These are phyloP conservation scores for Lepidium sativum DNA, from an alignment of 345 rosid genomes.

Conservation along the genomic window DNA sequence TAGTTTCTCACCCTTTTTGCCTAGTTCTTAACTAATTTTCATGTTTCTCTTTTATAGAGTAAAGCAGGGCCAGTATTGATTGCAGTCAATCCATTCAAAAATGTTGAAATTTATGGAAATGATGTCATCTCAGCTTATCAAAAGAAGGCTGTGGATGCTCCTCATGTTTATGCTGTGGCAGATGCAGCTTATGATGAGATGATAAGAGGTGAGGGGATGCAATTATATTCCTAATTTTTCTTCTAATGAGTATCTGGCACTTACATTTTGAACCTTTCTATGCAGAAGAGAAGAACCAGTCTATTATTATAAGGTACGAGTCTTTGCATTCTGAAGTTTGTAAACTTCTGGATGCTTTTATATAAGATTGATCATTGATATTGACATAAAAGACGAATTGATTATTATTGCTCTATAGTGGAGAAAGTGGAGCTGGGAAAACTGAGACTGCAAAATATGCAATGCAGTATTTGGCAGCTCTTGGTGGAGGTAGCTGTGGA, in stretches of 20 bases:
- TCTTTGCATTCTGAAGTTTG: not conserved
- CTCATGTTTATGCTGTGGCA: constrained; percentile 81
- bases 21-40: constrained; percentile 7
- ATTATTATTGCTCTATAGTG: constrained; percentile 41
- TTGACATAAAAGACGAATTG: not conserved
- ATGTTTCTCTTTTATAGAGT: constrained; percentile 42
- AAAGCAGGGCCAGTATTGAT: constrained; percentile 92
- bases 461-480: constrained; percentile 85
- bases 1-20: not conserved
- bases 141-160: constrained; percentile 50
- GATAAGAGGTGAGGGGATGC: constrained; percentile 70
- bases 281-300: constrained; percentile 83
- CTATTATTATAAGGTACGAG: constrained; percentile 80
- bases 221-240: not conserved
- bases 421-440: constrained; percentile 98
- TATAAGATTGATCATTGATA: not conserved
- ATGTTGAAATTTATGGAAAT: constrained; percentile 52
- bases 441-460: constrained; percentile 93
- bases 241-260: constrained; percentile 4
- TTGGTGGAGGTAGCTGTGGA: constrained; percentile 73
- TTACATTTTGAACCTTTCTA: constrained; percentile 16
- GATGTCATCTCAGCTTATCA: constrained; percentile 47
- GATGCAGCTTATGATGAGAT: constrained; percentile 78
- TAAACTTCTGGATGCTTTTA: not conserved
- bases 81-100: constrained; percentile 85